These are phyloP conservation scores for Knufia fluminis DNA, from an alignment of 2,329 filamentous ascomycete genomes.

Conservation along the genomic window DNA sequence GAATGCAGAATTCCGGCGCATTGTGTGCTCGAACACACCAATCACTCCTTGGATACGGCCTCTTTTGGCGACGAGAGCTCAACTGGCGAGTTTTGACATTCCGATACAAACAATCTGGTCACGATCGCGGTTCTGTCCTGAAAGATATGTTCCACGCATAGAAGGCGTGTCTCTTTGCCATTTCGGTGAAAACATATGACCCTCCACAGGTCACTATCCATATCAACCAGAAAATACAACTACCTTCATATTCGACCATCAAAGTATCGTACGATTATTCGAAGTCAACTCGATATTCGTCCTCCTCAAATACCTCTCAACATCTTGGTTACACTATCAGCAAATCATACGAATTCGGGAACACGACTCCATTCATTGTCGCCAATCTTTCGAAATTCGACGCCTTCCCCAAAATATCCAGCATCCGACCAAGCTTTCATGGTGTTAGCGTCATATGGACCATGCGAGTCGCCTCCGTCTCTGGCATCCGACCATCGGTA, in stretches of 20 bases:
- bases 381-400: conserved; percentile 62
- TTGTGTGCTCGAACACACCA: conserved; percentile 51
- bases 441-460: conserved; percentile 72
- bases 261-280: neutral
- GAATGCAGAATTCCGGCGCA: conserved; percentile 73
- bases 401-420: conserved; percentile 85
- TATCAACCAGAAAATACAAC: conserved; percentile 3
- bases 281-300: neutral
- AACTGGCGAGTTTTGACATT: conserved; percentile 43
- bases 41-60: conserved; percentile 43
- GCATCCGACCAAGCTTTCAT: conserved; percentile 90
- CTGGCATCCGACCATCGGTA: conserved; percentile 86
- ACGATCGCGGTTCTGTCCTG: conserved; percentile 8
- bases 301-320: neutral
- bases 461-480: conserved; percentile 69
- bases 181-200: conserved; percentile 5
- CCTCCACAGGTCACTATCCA: conserved; percentile 6
- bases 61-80: conserved; percentile 54
- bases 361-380: conserved; percentile 47
- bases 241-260: neutral
- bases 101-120: conserved; percentile 32
- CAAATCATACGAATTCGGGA: conserved; percentile 42
- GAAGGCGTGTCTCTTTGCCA: conserved; percentile 18
- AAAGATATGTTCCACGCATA: conserved; percentile 21
- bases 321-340: neutral